Evolutionary conservation across 305 asterid species (phyloP), one percentile per base, ranked within the genome.

Genomic region (Fraxinus platypoda): DNA sequence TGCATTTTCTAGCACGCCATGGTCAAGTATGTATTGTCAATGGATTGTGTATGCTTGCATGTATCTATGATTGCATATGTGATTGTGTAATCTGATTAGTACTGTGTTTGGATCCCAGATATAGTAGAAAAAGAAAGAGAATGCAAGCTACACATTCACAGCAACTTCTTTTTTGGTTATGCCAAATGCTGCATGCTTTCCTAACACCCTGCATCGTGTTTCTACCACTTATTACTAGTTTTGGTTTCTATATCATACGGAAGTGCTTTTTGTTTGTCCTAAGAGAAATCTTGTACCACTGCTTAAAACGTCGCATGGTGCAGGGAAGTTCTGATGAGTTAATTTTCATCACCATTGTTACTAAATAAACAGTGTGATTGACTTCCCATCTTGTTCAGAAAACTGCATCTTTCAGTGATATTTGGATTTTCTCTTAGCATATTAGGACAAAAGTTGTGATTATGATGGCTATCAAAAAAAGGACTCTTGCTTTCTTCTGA

Each of bases 351-450:
- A 31, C 49, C 38, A 59, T 78, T 70, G 70, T 68, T 81, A 17
- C 19, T 79, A n/a, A 75, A 54, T 81, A 37, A 31, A 26, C 81
- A 26, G 38, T 26, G 25, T 80, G 80, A 57, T 82, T 77, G 62
- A 4, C 37, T 76, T 82, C 26, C 21, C 71, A 37, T 38, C 74
- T 72, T 15, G 34, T 74, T 37, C 76, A 33, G 31, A 74, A 54
- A 78, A 66, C 76, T 80, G 54, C 35, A 64, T 85, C 34, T 41
- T 23, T 12, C 26, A 80, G 13, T 34, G 41, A 46, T 19, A 41
- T 31, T 15, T 71, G 26, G 46, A 71, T 15, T 73, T 19, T 34
- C 12, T 79, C 75, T 30, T 35, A 64, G 79, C 64, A 79, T 52
- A 34, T 46, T 82, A 71, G 52, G 76, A 70, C 59, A 31, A 34